These are phyloP conservation scores for Colletotrichum horii DNA, from an alignment of 2,329 filamentous ascomycete genomes.

Conservation along the genomic window DNA sequence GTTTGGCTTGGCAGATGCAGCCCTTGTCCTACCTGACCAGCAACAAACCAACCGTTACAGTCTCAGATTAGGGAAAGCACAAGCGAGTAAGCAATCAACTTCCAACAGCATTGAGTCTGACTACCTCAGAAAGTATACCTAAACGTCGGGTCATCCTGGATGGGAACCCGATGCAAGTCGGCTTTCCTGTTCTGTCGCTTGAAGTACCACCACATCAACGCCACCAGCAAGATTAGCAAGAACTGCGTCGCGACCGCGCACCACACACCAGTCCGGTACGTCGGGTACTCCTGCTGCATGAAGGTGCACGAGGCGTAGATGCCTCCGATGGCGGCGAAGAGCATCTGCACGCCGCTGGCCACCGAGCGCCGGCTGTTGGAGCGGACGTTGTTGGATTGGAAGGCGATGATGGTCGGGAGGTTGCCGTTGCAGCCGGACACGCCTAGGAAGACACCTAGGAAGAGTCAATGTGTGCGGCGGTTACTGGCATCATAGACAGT, in stretches of 20 bases:
- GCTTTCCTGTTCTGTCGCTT: conserved; percentile 17
- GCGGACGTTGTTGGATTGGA: conserved; percentile 36
- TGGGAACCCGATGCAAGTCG: conserved; percentile 3
- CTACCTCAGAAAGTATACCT: not conserved
- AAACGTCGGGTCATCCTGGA: conserved; percentile 22
- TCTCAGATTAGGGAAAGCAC: too few species aligned
- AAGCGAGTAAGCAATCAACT: not conserved
- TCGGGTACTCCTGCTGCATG: conserved; percentile 33
- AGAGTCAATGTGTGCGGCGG: not conserved
- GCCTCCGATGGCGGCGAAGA: conserved; percentile 34
- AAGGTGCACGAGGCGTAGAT: conserved; percentile 35
- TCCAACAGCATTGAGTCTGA: not conserved
- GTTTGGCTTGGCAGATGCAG: not conserved
- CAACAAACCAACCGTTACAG: not conserved
- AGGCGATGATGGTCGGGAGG: conserved; percentile 22
- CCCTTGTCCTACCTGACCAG: not conserved
- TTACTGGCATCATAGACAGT: fast-evolving
- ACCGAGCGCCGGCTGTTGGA: conserved; percentile 31
- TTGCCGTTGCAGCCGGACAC: conserved; percentile 21
- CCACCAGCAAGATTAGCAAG: conserved; percentile 1
- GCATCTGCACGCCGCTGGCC: conserved; percentile 33
- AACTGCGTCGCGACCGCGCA: conserved; percentile 28
- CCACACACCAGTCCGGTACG: conserved; percentile 32
- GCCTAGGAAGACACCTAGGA: conserved; percentile 20
- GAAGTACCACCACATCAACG: conserved; percentile 19